Conservation (phyloP, 2,329 filamentous ascomycete genomes). For the Leptographium wingfieldii region DNA sequence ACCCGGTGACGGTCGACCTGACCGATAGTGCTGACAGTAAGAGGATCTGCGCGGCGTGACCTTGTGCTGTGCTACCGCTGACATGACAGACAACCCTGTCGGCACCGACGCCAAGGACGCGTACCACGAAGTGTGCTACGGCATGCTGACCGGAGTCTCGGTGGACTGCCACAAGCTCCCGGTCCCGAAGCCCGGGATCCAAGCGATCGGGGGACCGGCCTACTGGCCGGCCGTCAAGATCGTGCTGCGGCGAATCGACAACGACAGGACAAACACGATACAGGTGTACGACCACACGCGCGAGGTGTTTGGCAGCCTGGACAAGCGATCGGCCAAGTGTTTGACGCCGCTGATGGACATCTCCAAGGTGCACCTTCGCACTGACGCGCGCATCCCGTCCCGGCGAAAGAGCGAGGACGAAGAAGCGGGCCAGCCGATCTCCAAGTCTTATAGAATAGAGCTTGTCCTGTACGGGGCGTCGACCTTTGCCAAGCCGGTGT, state of each 20-base stretch:
- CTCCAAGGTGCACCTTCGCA: conserved; percentile 48
- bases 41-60: neutral
- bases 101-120: conserved; percentile 41
- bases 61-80: neutral
- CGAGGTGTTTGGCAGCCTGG: conserved; percentile 63
- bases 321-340: conserved; percentile 51
- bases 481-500: conserved; percentile 51
- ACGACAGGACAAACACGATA: conserved; percentile 47
- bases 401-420: conserved; percentile 54
- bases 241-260: conserved; percentile 46
- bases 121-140: conserved; percentile 64
- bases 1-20: conserved; percentile 41
- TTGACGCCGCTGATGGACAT: conserved; percentile 64
- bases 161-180: conserved; percentile 59
- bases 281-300: conserved; percentile 61
- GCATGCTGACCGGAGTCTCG: conserved; percentile 55
- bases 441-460: conserved; percentile 49
- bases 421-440: conserved; percentile 47
- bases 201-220: conserved; percentile 41
- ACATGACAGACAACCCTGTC: neutral
- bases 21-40: conserved; percentile 29
- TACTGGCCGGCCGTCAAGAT: conserved; percentile 69
- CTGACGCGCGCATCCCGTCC: conserved; percentile 57
- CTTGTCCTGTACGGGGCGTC: conserved; percentile 71
- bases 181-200: conserved; percentile 49